Evolutionary conservation across 2,329 filamentous ascomycete genomes (phyloP).

Genomic region (Trichoderma pleuroti): DNA sequence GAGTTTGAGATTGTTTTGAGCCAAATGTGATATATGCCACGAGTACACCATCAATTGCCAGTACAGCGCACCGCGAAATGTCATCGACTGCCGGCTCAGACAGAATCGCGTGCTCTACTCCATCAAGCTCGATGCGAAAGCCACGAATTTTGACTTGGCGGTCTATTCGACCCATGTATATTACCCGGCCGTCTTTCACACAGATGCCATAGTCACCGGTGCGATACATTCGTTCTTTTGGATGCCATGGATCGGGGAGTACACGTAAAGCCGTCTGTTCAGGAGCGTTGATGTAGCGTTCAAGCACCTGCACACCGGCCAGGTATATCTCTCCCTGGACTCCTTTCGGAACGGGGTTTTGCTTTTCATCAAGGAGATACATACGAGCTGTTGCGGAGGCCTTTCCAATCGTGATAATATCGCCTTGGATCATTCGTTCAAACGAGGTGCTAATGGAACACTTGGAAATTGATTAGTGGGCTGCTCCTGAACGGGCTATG

Average conservation of each 20-base stretch:
- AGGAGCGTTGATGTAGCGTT: slow-evolving; percentile 6
- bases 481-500: background rate
- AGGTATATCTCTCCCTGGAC: slow-evolving; percentile 12
- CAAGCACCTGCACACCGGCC: background rate
- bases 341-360: background rate
- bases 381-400: slow-evolving; percentile 8
- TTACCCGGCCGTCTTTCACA: background rate
- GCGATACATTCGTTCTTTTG: slow-evolving; percentile 5
- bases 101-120: slow-evolving; percentile 10
- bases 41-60: background rate
- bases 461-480: background rate
- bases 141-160: slow-evolving; percentile 17
- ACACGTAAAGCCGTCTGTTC: slow-evolving; percentile 1
- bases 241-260: background rate
- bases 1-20: no score
- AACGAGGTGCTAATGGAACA: slow-evolving; percentile 7
- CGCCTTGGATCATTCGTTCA: slow-evolving; percentile 11
- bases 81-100: background rate
- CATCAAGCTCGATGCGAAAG: slow-evolving; percentile 18
- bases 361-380: slow-evolving; percentile 11
- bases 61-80: background rate
- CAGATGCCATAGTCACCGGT: slow-evolving; percentile 7
- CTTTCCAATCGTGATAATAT: background rate
- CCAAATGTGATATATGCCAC: background rate
- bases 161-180: slow-evolving; percentile 8